Percentiles rank a stretch among this genome's conserved stretches.
These are phyloP conservation scores for Magnaporthiopsis incrustans DNA, from an alignment of 2,329 filamentous ascomycete genomes.

Conservation along the genomic window DNA sequence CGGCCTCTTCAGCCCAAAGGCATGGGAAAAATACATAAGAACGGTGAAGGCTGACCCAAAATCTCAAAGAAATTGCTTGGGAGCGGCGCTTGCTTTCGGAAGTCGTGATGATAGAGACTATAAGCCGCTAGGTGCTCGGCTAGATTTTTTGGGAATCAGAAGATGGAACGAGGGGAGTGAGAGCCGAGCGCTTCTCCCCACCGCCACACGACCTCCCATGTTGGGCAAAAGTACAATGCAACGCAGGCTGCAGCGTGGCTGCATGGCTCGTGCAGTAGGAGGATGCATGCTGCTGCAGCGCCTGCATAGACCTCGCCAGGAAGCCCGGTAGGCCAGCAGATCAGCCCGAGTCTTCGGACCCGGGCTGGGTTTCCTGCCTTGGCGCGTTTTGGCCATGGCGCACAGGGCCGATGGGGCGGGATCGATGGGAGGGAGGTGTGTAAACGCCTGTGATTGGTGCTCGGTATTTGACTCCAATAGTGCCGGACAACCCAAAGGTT, in stretches of 20 bases:
- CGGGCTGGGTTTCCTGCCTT: neutral
- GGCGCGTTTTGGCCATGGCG: neutral
- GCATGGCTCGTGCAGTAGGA: neutral
- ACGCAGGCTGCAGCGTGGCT: neutral
- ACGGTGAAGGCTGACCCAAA: no score
- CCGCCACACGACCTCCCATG: neutral
- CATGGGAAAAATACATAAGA: neutral
- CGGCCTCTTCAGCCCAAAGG: neutral
- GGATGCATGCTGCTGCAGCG: neutral
- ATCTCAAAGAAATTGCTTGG: no score
- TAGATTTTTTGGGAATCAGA: neutral
- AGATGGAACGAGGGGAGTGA: neutral
- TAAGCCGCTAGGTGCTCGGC: no score
- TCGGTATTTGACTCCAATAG: conserved; percentile 6
- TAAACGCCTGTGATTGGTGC: neutral
- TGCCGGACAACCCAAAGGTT: neutral
- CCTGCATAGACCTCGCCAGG: neutral
- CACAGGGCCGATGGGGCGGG: neutral
- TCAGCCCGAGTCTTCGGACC: neutral
- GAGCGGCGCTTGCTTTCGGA: no score
- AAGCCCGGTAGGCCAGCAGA: neutral
- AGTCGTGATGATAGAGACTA: no score
- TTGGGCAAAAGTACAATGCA: neutral
- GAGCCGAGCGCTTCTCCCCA: neutral
- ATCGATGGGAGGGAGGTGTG: neutral